Base-by-base conservation (phyloP, 495 filamentous ascomycete genomes). In the Jackrogersella minutella region DNA sequence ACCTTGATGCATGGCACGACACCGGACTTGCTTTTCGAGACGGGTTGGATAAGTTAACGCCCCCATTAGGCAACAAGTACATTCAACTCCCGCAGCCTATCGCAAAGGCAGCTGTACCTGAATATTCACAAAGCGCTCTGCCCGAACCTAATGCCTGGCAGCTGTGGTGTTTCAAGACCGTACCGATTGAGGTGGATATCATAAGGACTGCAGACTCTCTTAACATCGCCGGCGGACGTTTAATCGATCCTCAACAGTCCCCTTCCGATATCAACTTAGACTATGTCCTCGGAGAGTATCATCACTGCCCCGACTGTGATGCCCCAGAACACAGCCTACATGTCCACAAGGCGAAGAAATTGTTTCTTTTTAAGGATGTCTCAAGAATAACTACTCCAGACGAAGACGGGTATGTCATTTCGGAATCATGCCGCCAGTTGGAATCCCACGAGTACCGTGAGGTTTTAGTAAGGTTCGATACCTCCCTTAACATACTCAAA, bases 281-380 rank as follows among this genome's bases (percentile, higher is more conserved):
- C 16, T 10, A 13, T 2, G 71, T 92, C 16, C 63, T 61, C 2
- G 90, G 91, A 1, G 69, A 56, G 0, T 94, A 92, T 70, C 37
- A 76, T 0, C 77, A 82, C 13, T 72, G 84, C 7, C 85, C 82
- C 2, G 61, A 86, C 1, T 96, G 92, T 69, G 92, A 90, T 13
- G 92, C 87, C 2, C 83, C 92, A 0, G 81, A 77, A 39, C 78
- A 81, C 6, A 79, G 80, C 30, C 77, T 94, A 7, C 87, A 91
- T 58, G 73, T 73, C 17, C 82, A 77, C 57, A 71, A 73, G 24
- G 51, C 62, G 4, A 41, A 57, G 13, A 60, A 67, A 0, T 28
- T 90, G 3, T 93, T 84, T 61, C 75, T 93, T 16, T 92, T 92
- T 73, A 77, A 90, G 41, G 90, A 94, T 36, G 83, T 84, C 0